phyloP scores from a whole-genome alignment of 148 eudicot genomes.

The Amaranthus palmeri region DNA sequence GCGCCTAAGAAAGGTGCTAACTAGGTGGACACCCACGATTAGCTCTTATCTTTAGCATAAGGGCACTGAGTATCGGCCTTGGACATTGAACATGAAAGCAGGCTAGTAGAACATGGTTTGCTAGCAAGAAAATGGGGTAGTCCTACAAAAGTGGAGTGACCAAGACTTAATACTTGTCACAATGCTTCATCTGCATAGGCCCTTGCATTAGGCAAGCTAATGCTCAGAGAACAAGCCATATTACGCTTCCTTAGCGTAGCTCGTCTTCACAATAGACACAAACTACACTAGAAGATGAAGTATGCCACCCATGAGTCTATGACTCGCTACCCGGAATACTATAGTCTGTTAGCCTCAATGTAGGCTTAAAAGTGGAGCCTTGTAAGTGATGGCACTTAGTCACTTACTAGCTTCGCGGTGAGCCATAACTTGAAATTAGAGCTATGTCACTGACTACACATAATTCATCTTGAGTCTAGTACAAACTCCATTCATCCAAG shows the following conservation, averaged over 20 bases:
- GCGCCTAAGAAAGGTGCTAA: not conserved
- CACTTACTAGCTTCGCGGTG: no score
- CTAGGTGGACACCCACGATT: not conserved
- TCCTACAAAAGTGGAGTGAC: not conserved
- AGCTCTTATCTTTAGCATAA: not conserved
- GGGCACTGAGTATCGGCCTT: not conserved
- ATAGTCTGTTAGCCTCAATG: not conserved
- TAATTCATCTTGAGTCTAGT: no score
- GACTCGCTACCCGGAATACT: not conserved
- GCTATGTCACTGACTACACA: no score
- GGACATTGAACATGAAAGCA: not conserved
- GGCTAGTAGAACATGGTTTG: not conserved
- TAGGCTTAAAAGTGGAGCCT: not conserved
- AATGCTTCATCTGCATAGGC: not conserved
- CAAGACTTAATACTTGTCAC: not conserved
- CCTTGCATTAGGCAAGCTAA: not conserved
- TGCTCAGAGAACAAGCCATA: not conserved
- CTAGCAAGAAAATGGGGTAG: not conserved
- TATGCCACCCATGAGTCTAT: not conserved
- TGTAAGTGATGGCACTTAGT: no score
- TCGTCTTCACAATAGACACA: not conserved
- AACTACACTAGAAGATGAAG: not conserved
- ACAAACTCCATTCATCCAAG: no score
- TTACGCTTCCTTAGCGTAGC: not conserved
- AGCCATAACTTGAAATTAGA: no score